phyloP scores from a whole-genome alignment of 2,329 filamentous ascomycete species.

The Chaetomium sp. region DNA sequence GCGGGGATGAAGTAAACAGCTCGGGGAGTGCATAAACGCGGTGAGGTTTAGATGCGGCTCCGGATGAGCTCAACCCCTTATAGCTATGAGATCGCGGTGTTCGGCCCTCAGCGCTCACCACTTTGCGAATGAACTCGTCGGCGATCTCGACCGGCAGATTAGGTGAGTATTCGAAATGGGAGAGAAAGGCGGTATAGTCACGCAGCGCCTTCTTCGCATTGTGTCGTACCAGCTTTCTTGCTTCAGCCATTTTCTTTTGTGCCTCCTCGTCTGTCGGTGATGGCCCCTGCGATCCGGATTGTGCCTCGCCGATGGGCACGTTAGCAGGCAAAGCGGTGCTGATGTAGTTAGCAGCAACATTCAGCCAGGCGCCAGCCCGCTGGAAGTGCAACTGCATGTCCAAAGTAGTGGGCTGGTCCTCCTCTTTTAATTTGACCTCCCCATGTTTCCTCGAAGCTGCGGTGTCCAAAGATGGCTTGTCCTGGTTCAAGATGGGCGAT shows the following conservation, averaged over 20 bases:
- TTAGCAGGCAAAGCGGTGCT: conserved; percentile 36
- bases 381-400: conserved; percentile 72
- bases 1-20: conserved; percentile 65
- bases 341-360: conserved; percentile 62
- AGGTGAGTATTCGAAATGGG: conserved; percentile 72
- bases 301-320: not conserved
- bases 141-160: conserved; percentile 55
- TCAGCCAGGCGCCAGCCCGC: conserved; percentile 64
- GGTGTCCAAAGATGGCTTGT: conserved; percentile 39
- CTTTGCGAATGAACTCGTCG: conserved; percentile 50
- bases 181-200: conserved; percentile 67
- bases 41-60: conserved; percentile 26
- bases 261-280: conserved; percentile 42
- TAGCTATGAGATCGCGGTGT: conserved; percentile 33
- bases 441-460: conserved; percentile 25
- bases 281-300: conserved; percentile 21
- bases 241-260: conserved; percentile 44
- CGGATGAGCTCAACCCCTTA: conserved; percentile 1
- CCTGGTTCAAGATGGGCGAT: conserved; percentile 35
- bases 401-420: conserved; percentile 64
- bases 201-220: conserved; percentile 70
- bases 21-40: conserved; percentile 45
- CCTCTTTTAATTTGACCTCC: conserved; percentile 34
- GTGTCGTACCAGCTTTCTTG: conserved; percentile 62
- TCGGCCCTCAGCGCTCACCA: conserved; percentile 47